Percentiles rank a stretch among this genome's conserved stretches.
Conservation (phyloP, 2,329 filamentous ascomycete genomes). For the Sporothrix inflata region DNA sequence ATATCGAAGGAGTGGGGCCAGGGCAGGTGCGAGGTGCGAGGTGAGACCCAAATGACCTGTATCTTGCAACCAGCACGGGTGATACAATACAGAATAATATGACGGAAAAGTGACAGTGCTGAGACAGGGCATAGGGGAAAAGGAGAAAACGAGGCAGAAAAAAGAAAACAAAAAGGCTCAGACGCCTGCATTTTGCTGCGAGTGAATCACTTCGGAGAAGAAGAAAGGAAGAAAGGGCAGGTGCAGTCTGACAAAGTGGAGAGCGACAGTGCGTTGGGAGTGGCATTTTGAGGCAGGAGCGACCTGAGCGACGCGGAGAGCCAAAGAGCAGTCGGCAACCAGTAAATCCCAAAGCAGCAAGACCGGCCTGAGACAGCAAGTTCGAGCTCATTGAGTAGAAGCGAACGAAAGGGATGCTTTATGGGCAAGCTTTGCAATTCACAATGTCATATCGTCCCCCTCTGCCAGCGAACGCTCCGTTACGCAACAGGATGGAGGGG, state of each 20-base stretch:
- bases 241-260: neutral
- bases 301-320: neutral
- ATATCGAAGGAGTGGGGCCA: neutral
- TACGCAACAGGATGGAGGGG: neutral
- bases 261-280: neutral
- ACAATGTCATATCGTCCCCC: neutral
- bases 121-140: neutral
- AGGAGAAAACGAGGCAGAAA: neutral
- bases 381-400: neutral
- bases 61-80: neutral
- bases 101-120: neutral
- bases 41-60: neutral
- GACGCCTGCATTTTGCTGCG: neutral
- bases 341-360: neutral
- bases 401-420: neutral
- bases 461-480: conserved; percentile 6
- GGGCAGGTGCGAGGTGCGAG: neutral
- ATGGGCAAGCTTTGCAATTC: neutral
- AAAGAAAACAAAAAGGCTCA: neutral
- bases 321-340: neutral
- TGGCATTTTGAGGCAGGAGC: conserved; percentile 25
- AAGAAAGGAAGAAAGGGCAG: neutral
- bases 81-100: neutral
- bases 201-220: neutral
- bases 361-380: neutral